A percentile compares a stretch with the other conserved stretches of the same genome.
phyloP scores from a whole-genome alignment of 2,329 filamentous ascomycete genomes.

The Alternaria rosae region DNA sequence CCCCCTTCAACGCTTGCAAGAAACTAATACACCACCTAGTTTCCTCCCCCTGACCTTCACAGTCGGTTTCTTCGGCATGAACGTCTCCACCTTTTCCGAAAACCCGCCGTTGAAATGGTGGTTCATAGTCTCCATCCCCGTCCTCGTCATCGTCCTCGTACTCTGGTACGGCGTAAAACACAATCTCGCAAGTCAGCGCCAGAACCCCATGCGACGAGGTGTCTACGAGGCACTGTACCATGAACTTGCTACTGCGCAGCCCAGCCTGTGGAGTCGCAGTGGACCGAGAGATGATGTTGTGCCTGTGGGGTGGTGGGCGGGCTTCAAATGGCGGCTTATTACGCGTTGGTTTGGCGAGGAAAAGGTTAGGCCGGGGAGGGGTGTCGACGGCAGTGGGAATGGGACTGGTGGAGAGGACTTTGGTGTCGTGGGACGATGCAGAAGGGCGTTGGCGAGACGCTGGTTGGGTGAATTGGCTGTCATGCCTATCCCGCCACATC shows the following conservation, averaged over 20 bases:
- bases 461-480: conserved; percentile 52
- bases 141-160: conserved; percentile 56
- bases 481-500: conserved; percentile 17
- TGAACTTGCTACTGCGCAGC: conserved; percentile 56
- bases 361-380: conserved; percentile 48
- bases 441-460: conserved; percentile 50
- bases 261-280: conserved; percentile 57
- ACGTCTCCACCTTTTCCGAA: conserved; percentile 55
- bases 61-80: conserved; percentile 60
- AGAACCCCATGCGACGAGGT: conserved; percentile 57
- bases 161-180: conserved; percentile 60
- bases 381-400: conserved; percentile 28
- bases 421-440: conserved; percentile 46
- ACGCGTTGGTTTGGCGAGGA: conserved; percentile 55
- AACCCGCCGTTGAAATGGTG: conserved; percentile 43
- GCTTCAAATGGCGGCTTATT: conserved; percentile 59
- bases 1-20: too few relatives aligned
- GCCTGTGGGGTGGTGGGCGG: conserved; percentile 49
- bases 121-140: conserved; percentile 56
- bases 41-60: conserved; percentile 67
- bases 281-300: conserved; percentile 55
- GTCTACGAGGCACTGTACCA: conserved; percentile 61
- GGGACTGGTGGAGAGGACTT: conserved; percentile 45
- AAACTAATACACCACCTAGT: conserved; percentile 7
- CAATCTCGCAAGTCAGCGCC: conserved; percentile 51